Conservation (phyloP, 257 asterid species). For the Echites panduratus region DNA sequence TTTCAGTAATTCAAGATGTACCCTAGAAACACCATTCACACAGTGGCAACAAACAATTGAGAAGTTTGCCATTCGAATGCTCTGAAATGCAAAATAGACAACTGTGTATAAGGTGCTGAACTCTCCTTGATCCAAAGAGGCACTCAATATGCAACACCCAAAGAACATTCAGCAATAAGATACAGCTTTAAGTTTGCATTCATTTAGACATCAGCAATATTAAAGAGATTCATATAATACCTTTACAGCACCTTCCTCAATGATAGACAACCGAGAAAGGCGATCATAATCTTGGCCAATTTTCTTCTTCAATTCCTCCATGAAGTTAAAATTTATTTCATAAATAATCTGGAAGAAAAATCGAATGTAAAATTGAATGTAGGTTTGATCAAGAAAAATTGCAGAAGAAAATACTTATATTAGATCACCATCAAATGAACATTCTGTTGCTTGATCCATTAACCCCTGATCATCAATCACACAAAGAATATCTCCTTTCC, state of each 20-base stretch:
- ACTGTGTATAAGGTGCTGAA: constrained; percentile 2
- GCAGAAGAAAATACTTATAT: not conserved
- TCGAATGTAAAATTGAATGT: constrained; percentile 5
- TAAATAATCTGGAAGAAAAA: constrained; percentile 35
- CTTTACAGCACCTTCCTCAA: constrained; percentile 50
- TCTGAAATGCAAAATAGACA: constrained; percentile 22
- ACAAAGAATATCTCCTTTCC: not conserved
- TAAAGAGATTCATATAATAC: constrained; percentile 20
- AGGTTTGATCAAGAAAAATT: constrained; percentile 9
- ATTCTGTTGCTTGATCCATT: not conserved
- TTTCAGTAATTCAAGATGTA: constrained; percentile 37
- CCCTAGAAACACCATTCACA: constrained; percentile 47
- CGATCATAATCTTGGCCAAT: constrained; percentile 41
- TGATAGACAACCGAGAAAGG: constrained; percentile 37
- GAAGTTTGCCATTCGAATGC: constrained; percentile 46
- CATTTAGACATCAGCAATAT: not conserved
- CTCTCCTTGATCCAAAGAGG: not conserved
- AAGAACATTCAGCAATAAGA: not conserved
- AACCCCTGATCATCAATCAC: not conserved
- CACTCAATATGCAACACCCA: not conserved
- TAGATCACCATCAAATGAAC: not conserved
- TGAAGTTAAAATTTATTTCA: constrained; percentile 35
- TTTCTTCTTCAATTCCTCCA: constrained; percentile 42
- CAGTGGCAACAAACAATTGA: constrained; percentile 43
- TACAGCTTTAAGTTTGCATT: not conserved